These are phyloP conservation scores for Claviceps sp. DNA, from an alignment of 2,329 filamentous ascomycete genomes.

Conservation along the genomic window DNA sequence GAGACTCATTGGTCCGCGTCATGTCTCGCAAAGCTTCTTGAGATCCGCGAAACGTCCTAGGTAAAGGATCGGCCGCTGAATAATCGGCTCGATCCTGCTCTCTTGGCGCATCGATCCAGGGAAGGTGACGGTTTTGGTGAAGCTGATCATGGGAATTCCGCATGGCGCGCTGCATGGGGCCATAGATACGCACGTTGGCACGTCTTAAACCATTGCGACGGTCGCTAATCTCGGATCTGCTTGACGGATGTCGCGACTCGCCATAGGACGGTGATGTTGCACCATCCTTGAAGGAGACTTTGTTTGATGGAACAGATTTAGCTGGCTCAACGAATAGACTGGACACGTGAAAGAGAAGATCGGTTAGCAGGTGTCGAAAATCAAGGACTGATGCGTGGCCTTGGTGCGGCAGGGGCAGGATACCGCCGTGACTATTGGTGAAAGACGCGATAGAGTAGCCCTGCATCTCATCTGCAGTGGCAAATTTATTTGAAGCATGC, in stretches of 20 bases:
- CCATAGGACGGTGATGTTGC: slow-evolving; percentile 22
- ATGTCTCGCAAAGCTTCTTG: slow-evolving; percentile 8
- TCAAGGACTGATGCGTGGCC: background rate
- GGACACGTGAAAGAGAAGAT: slow-evolving; percentile 1
- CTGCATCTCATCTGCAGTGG: background rate
- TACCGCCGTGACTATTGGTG: background rate
- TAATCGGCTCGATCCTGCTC: slow-evolving; percentile 1
- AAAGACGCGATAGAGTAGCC: slow-evolving; percentile 5
- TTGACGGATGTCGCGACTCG: slow-evolving; percentile 24
- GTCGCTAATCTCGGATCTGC: slow-evolving; percentile 20
- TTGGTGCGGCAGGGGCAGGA: background rate
- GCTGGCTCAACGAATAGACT: slow-evolving; percentile 34
- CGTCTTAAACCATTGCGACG: slow-evolving; percentile 12
- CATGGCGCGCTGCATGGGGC: slow-evolving; percentile 13
- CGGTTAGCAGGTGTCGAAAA: slow-evolving; percentile 6
- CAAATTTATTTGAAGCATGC: background rate
- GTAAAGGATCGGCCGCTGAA: background rate
- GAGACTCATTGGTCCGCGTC: slow-evolving; percentile 11
- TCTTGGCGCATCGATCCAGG: slow-evolving; percentile 12
- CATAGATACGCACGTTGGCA: slow-evolving; percentile 16
- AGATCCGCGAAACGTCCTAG: slow-evolving; percentile 1
- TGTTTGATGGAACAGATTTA: slow-evolving; percentile 28
- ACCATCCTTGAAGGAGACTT: slow-evolving; percentile 18
- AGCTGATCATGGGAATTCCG: slow-evolving; percentile 9
- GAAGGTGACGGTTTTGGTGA: slow-evolving; percentile 7